Evolutionary conservation across 805 yeast genomes (phyloP), one percentile per base, ranked within the genome.

Genomic region (Candida qinlingensis): DNA sequence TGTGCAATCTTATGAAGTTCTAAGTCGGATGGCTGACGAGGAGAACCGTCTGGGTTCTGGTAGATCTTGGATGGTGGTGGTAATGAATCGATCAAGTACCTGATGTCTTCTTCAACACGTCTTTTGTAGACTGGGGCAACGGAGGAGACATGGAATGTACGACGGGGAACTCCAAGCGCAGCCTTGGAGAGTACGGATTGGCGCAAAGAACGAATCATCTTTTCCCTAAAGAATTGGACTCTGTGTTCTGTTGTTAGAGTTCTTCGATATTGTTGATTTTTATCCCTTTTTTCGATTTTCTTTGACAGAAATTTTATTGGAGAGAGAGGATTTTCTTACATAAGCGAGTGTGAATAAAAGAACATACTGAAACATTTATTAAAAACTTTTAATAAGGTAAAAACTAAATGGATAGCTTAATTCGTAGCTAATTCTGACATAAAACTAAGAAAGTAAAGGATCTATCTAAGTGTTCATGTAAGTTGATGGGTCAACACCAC

Each of bases 401-500:
- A 19, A 19, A 19, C 19, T 19, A 19, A 19, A 19, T 19, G 19
- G 19, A 19, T 19, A 19, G 19, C 19, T 19, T 19, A 3, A 19
- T 2, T 19, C 3, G 19, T 19, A 19, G 19, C 19, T 19, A 19
- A 19, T 19, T 19, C 19, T 19, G 19, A 19, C 19, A 19, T 19
- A 19, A 19, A 19, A 19, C 19, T 19, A 19, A 19, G 19, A 19
- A 19, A 19, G 19, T 19, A 19, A 19, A 19, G 19, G 19, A 19
- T 3, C 19, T 19, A 34, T 39, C 66, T 74, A 90, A 59, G 96
- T 86, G 82, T 92, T 92, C 96, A 94, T 91, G 76, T 92, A 92
- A 61, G 97, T 90, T 48, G 96, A 83, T 60, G 97, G 91, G 69
- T 94, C 99, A 63, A 92, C 89, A 71, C 98, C 97, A 68, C 88